Evolutionary conservation across 2,329 filamentous ascomycete species (phyloP), one percentile per base, ranked within the genome.

Genomic region (Sporothrix sp.): DNA sequence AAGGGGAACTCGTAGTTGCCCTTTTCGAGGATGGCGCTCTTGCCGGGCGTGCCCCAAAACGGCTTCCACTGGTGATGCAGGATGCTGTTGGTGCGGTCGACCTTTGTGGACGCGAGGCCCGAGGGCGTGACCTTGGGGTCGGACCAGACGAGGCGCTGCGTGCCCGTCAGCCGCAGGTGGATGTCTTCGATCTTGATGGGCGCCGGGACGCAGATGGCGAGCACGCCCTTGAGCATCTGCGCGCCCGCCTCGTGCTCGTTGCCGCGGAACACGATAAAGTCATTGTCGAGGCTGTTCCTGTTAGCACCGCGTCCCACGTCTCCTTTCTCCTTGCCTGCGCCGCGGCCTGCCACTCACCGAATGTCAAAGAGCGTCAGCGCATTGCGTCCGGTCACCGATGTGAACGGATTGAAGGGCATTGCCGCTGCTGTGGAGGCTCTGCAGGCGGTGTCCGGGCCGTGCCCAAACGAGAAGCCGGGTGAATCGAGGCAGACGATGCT

Each of bases 1-100:
- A 93, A 91, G 0, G 85, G 85, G 69, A 85, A 91, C 65, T 90
- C 85, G 66, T 93, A 88, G 66, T 91, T 91, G 55, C 85, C 85
- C 23, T 84, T 78, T 4, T 76, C 73, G 23, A 91, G 70, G 7
- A 75, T 74, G 56, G 73, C 72, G 59, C 76, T 79, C 63, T 73
- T 75, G 55, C 76, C 74, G n/a, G 71, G 69, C 7, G 64, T 65
- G 51, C 74, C 77, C 36, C 80, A 74, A 60, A 91, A 88, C 21
- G 77, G 76, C 7, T 71, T 59, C 84, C 84, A 90, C 56, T 75
- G 76, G 65, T 88, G 81, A 56, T 79, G 77, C 60, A 85, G 78
- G 56, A 91, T 80, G 18, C 69, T 70, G 28, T 68, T 69, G 8
- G 73, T 75, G 58, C 73, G 75, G 61, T 82, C 79, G 53, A 82